phyloP scores from a whole-genome alignment of 2,329 filamentous ascomycete genomes.

The Stemphylium beticola region DNA sequence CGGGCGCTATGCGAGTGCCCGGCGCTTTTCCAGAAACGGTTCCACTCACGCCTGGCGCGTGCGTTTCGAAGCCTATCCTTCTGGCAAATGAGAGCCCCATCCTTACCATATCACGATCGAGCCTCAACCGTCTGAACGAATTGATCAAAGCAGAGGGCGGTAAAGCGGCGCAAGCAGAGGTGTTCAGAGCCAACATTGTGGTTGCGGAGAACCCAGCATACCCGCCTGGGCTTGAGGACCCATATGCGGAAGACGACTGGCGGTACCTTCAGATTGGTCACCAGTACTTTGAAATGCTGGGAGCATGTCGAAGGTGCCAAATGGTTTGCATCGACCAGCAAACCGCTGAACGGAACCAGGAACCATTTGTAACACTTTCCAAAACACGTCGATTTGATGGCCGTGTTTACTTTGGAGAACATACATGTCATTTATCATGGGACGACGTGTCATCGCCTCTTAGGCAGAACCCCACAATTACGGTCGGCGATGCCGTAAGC shows the following conservation, averaged over 20 bases:
- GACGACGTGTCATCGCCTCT: conserved; percentile 26
- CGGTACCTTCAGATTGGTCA: conserved; percentile 68
- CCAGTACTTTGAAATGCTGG: conserved; percentile 73
- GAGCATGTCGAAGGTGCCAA: conserved; percentile 86
- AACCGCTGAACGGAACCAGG: conserved; percentile 76
- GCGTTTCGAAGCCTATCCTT: conserved; percentile 67
- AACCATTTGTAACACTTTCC: conserved; percentile 86
- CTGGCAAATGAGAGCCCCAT: conserved; percentile 95
- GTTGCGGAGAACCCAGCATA: conserved; percentile 59
- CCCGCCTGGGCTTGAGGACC: conserved; percentile 55
- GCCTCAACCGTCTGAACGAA: conserved; percentile 77
- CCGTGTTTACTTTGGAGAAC: conserved; percentile 88
- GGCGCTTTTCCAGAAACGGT: conserved; percentile 60
- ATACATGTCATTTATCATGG: conserved; percentile 59
- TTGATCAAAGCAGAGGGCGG: conserved; percentile 69
- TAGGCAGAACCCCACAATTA: conserved; percentile 48
- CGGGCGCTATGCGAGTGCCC: conserved; percentile 52
- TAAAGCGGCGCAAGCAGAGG: conserved; percentile 70
- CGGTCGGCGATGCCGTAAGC: conserved; percentile 45
- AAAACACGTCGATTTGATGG: conserved; percentile 85
- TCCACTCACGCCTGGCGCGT: conserved; percentile 57
- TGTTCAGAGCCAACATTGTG: conserved; percentile 90
- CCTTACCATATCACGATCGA: conserved; percentile 79
- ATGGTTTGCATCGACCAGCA: conserved; percentile 95
- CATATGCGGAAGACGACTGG: conserved; percentile 87